These are phyloP conservation scores for Eurotiales sp. DNA, from an alignment of 2,329 filamentous ascomycete genomes.

Conservation along the genomic window DNA sequence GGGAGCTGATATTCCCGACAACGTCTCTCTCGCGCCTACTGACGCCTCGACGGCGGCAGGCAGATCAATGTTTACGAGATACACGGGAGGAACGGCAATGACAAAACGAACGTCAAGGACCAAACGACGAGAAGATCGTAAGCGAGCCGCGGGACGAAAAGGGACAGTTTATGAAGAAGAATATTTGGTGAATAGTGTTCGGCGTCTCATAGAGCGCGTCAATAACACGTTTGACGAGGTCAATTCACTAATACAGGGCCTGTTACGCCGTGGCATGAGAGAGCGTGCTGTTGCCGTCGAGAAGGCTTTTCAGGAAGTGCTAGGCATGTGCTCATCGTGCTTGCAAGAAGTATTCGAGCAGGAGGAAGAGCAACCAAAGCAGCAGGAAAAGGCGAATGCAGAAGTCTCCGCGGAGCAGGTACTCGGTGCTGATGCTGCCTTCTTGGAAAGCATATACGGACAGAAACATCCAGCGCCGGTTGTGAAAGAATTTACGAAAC, in stretches of 20 bases:
- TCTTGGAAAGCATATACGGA: slow-evolving; percentile 39
- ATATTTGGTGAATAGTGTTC: slow-evolving; percentile 85
- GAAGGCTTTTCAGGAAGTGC: slow-evolving; percentile 67
- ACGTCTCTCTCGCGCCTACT: slow-evolving; percentile 86
- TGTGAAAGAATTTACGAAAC: slow-evolving; percentile 46
- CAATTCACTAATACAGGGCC: slow-evolving; percentile 67
- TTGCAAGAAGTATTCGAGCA: slow-evolving; percentile 66
- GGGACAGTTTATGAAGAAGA: slow-evolving; percentile 98
- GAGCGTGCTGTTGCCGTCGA: slow-evolving; percentile 80
- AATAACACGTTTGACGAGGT: slow-evolving; percentile 70
- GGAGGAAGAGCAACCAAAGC: slow-evolving; percentile 20
- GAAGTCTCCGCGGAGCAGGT: slow-evolving; percentile 19
- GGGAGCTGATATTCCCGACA: slow-evolving; percentile 73
- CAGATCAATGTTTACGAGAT: slow-evolving; percentile 87
- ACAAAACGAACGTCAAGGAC: slow-evolving; percentile 80
- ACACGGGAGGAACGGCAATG: slow-evolving; percentile 65
- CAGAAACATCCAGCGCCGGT: slow-evolving; percentile 44
- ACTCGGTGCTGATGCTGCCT: slow-evolving; percentile 30
- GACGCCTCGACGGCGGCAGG: slow-evolving; percentile 71
- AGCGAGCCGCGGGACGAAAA: slow-evolving; percentile 90
- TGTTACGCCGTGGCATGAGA: slow-evolving; percentile 78
- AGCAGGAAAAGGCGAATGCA: slow-evolving; percentile 8
- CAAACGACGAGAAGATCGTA: slow-evolving; percentile 84
- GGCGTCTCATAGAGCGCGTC: slow-evolving; percentile 76
- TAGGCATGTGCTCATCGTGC: slow-evolving; percentile 64